phyloP scores from a whole-genome alignment of 2,329 filamentous ascomycete genomes.

The Epichloe festucae region DNA sequence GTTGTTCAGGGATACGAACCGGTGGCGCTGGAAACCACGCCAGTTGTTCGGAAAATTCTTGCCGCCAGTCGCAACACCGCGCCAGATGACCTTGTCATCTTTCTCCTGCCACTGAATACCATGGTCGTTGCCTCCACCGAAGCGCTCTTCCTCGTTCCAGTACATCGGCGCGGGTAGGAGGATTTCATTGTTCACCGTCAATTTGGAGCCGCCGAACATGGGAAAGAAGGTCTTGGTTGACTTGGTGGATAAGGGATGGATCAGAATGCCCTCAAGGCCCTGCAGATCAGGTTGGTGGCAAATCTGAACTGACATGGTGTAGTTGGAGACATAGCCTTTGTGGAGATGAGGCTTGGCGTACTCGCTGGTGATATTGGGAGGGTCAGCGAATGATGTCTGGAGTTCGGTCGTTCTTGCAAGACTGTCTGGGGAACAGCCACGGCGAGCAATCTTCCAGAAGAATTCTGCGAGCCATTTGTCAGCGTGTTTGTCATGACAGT shows the following conservation, averaged over 20 bases:
- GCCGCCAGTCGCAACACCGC: conserved; percentile 55
- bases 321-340: conserved; percentile 49
- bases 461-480: conserved; percentile 22
- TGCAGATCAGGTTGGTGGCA: conserved; percentile 54
- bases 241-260: conserved; percentile 43
- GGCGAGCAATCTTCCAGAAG: conserved; percentile 44
- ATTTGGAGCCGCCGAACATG: conserved; percentile 56
- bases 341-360: conserved; percentile 35
- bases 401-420: conserved; percentile 37
- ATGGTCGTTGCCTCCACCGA: conserved; percentile 41
- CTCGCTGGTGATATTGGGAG: conserved; percentile 31
- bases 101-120: conserved; percentile 47
- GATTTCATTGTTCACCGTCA: conserved; percentile 58
- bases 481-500: neutral
- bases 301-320: conserved; percentile 45
- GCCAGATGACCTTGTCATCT: conserved; percentile 42
- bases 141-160: conserved; percentile 49
- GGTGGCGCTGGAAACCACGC: conserved; percentile 62
- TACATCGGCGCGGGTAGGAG: conserved; percentile 58
- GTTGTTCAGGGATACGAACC: conserved; percentile 63
- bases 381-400: conserved; percentile 29
- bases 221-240: conserved; percentile 47
- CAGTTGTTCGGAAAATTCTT: conserved; percentile 48
- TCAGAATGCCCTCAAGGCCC: conserved; percentile 51
- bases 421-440: conserved; percentile 50